Evolutionary conservation across 352 stramenopile genomes (phyloP).

Genomic region (Phytophthora multivora): DNA sequence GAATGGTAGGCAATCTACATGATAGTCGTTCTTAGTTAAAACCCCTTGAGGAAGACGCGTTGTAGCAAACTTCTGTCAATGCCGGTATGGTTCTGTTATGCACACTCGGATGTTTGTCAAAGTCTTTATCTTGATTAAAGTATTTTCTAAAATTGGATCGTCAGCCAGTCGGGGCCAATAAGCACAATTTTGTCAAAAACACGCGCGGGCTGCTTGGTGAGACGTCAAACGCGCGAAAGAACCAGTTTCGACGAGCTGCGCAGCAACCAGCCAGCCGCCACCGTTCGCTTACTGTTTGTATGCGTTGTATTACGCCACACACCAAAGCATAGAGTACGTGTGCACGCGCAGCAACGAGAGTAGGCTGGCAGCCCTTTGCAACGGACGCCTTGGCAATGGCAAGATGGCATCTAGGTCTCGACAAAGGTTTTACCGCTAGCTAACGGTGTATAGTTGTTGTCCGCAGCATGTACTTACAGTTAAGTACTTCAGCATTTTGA

Average conservation of each 20-base stretch:
- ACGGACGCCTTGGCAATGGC: not conserved
- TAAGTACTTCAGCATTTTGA: too few relatives aligned
- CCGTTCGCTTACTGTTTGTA: not conserved
- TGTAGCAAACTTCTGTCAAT: not conserved
- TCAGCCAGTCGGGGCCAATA: not conserved
- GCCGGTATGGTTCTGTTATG: constrained; percentile 1
- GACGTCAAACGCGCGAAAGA: constrained; percentile 9
- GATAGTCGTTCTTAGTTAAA: too few relatives aligned
- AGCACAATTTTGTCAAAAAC: constrained; percentile 2
- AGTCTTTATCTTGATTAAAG: not conserved
- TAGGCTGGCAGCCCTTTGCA: not conserved
- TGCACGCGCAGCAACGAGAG: not conserved
- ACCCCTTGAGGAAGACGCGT: too few relatives aligned
- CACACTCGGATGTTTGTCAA: not conserved
- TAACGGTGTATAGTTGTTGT: too few relatives aligned
- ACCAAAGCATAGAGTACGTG: not conserved
- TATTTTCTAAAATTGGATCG: not conserved
- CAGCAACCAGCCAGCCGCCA: not conserved
- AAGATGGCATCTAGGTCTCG: too few relatives aligned
- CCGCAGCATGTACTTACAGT: too few relatives aligned
- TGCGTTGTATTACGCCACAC: constrained; percentile 18
- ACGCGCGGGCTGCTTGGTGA: constrained; percentile 12
- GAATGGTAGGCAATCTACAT: not conserved
- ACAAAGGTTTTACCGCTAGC: not conserved
- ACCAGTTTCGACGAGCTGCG: constrained; percentile 6